Evolutionary conservation across 129 eudicot genomes (phyloP), one percentile per base, ranked within the genome.

Genomic region (Flaveria bidentis): DNA sequence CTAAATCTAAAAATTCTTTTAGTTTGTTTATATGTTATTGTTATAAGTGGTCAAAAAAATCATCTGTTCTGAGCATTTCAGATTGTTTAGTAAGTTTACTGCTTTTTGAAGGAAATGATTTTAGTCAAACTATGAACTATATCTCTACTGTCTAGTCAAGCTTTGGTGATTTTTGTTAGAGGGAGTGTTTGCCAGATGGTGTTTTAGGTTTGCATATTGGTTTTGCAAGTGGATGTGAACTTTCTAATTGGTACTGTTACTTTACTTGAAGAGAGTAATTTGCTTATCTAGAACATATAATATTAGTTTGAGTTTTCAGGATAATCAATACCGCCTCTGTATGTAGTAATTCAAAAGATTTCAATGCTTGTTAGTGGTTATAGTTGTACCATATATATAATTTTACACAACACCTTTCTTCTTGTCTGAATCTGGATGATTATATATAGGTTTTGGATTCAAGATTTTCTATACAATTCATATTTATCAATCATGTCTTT

Each of bases 171-270:
- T 36, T 33, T 36, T 36, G 41, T 36, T 36, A 36, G 7, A 36
- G 41, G 41, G 41, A 4, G 7, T 36, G 41, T 36, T 0, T 25
- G 60, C 41, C 51, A 17, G 52, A 72, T 55, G 14, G 76, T 56
- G 20, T 55, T 72, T 73, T 36, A 41, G 67, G 77, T 25, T 61
- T 26, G 67, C 41, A 61, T 3, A 36, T 36, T 36, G 41, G 41
- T 36, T 36, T 36, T 36, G 41, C 41, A 4, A 12, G 1, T 61
- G 12, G 17, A 13, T 9, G 52, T 14, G 69, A 73, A 42, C n/a
- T 41, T 73, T 57, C 67, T 23, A 58, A 73, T 22, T 23, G 69
- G 23, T 73, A 73, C 41, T 56, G 52, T 57, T 16, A 50, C 30
- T 49, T 18, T 70, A 25, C 9, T 15, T 26, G n/a, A 49, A 49